These are phyloP conservation scores for Paramecium bursaria DNA, from an alignment of 73 alveolate species.

Conservation along the genomic window DNA sequence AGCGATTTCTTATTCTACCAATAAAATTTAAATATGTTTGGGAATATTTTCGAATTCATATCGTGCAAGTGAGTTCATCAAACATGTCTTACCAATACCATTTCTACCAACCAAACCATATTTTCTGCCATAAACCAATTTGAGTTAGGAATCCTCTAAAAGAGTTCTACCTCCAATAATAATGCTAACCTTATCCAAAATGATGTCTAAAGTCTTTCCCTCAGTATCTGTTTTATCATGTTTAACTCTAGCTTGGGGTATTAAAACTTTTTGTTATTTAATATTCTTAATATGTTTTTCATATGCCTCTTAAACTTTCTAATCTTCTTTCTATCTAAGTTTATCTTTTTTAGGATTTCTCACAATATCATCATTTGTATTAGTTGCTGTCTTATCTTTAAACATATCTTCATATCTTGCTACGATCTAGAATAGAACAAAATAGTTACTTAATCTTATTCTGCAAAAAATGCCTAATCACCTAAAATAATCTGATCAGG, in stretches of 20 bases:
- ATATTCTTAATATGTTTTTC: constrained; percentile 88
- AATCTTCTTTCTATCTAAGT: constrained; percentile 68
- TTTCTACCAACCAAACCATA: constrained; percentile 99
- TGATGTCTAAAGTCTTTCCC: constrained; percentile 86
- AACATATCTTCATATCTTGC: constrained; percentile 56
- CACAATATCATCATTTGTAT: constrained; percentile 76
- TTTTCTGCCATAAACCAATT: constrained; percentile 92
- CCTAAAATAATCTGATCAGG: constrained; percentile 5
- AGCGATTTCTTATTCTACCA: constrained; percentile 96
- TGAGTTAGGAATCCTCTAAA: constrained; percentile 92
- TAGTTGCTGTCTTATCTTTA: constrained; percentile 76
- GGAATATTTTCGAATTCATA: constrained; percentile 94
- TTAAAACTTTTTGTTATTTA: constrained; percentile 77
- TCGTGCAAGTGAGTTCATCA: constrained; percentile 94
- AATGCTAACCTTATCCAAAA: constrained; percentile 85
- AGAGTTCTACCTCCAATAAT: constrained; percentile 97
- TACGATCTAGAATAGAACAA: constrained; percentile 77
- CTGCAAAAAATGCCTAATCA: constrained; percentile 71
- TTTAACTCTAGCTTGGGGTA: constrained; percentile 86
- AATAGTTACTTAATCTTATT: constrained; percentile 82
- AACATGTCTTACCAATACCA: constrained; percentile 98
- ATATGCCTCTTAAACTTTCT: constrained; percentile 83
- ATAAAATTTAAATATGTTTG: constrained; percentile 88
- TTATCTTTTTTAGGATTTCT: constrained; percentile 79
- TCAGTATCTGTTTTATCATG: constrained; percentile 90